Base-by-base conservation (phyloP, 2,329 filamentous ascomycete species). In the Verticillium dahliae region DNA sequence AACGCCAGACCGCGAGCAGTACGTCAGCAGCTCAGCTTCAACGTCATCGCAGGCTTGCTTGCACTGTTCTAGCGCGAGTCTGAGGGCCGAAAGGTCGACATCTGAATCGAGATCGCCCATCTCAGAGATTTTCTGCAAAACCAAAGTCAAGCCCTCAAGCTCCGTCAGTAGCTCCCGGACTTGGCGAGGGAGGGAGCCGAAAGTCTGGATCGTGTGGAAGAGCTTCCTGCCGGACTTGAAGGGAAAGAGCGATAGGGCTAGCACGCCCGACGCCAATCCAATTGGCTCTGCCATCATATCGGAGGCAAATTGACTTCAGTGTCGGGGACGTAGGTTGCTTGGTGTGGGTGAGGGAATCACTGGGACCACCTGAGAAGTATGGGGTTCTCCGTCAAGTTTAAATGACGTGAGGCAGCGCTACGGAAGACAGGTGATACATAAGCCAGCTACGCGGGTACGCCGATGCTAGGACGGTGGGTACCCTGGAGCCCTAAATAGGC, bases 11-110 rank as follows among this genome's bases (percentile, higher is more conserved):
- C 69, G 72, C 52, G 69, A 67, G 38, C 68, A 69, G 62, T 67
- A 76, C 68, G 73, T 73, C 37, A 65, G 41, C 39, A 81, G 66
- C 65, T 76, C 72, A 59, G 72, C 56, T 60, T 74, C 65, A 65
- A 81, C 80, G 27, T 78, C 75, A 63, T 73, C 69, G 63, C 75
- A 81, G 37, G 76, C 73, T 63, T 75, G 74, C 52, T 73, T 73
- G 63, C 76, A 80, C 65, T 73, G 73, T 58, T 67, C 68, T 59
- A 81, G 64, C 60, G 78, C 77, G 60, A 76, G 11, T 27, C 60
- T 61, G 31, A 69, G 61, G 9, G 61, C 64, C 15, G 64, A 63
- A 27, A 68, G 59, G 11, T 68, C 61, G 13, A 64, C 15, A 0
- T 62, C 57, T 6, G 56, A 45, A 54, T 64, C 62, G 27, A 57